Conservation (phyloP, 345 rosid genomes). For the Aegle marmelos region DNA sequence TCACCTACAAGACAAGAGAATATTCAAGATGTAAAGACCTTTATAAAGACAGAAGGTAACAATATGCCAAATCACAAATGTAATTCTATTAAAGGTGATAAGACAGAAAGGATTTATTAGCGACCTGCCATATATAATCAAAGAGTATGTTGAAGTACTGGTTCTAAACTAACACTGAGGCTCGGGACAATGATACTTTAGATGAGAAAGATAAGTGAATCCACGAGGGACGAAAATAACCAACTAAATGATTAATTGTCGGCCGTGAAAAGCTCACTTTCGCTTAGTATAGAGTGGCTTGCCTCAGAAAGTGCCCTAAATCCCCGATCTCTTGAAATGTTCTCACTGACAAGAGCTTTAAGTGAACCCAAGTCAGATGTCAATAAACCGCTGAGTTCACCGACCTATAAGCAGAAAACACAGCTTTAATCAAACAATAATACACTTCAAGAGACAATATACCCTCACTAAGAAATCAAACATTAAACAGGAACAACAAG, state of each 20-base stretch:
- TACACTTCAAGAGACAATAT: background rate
- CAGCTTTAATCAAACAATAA: background rate
- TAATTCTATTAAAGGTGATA: constrained; percentile 9
- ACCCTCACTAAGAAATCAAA: background rate
- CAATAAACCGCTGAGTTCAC: constrained; percentile 78
- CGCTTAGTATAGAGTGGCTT: constrained; percentile 63
- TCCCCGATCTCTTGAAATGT: constrained; percentile 93
- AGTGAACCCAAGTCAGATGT: constrained; percentile 91
- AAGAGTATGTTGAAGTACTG: background rate
- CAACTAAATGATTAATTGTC: constrained; percentile 24
- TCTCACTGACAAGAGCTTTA: constrained; percentile 77
- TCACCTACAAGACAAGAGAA: constrained; percentile 46
- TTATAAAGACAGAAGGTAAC: background rate
- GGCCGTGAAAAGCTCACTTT: constrained; percentile 58
- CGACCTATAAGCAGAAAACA: constrained; percentile 48
- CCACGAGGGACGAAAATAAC: constrained; percentile 11
- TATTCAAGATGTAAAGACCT: constrained; percentile 12
- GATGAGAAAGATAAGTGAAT: constrained; percentile 1
- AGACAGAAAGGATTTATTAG: constrained; percentile 1
- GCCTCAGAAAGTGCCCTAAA: constrained; percentile 98
- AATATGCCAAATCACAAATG: constrained; percentile 3
- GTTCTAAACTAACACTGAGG: background rate
- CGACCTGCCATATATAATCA: background rate
- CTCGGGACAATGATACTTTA: background rate
- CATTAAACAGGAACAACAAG: background rate